A percentile compares a stretch with the other conserved stretches of the same genome.
phyloP scores from a whole-genome alignment of 805 yeast genomes.

The Starmerella stigmatis region DNA sequence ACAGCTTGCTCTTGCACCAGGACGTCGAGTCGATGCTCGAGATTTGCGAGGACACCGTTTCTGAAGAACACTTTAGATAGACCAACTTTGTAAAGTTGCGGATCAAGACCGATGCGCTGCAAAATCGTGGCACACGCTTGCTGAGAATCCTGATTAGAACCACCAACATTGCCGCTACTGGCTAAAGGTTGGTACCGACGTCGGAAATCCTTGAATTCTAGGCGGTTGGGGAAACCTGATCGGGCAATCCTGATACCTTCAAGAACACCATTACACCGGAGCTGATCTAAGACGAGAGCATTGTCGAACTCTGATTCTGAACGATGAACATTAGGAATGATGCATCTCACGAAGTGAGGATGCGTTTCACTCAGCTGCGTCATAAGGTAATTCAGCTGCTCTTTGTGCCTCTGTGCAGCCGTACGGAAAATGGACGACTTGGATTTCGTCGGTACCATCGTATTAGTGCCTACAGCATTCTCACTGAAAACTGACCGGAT shows the following conservation, averaged over 20 bases:
- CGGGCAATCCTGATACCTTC: constrained; percentile 97
- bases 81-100: constrained; percentile 54
- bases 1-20: constrained; percentile 47
- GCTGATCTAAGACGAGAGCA: constrained; percentile 68
- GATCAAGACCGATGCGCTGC: constrained; percentile 50
- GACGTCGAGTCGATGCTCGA: constrained; percentile 67
- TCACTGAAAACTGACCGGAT: constrained; percentile 43
- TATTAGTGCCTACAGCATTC: not conserved
- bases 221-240: constrained; percentile 91
- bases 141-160: constrained; percentile 40
- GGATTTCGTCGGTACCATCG: constrained; percentile 14
- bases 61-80: constrained; percentile 64
- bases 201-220: constrained; percentile 70
- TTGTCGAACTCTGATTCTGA: constrained; percentile 63
- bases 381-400: constrained; percentile 65
- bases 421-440: constrained; percentile 46
- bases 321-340: constrained; percentile 75
- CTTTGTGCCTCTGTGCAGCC: constrained; percentile 80
- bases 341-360: constrained; percentile 96
- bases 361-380: constrained; percentile 64
- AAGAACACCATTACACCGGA: constrained; percentile 92
- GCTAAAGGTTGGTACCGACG: constrained; percentile 64
- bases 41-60: constrained; percentile 63
- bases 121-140: constrained; percentile 61
- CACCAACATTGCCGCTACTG: constrained; percentile 29